Evolutionary conservation across 257 asterid genomes (phyloP), one percentile per base, ranked within the genome.

Genomic region (Apocynum venetum): DNA sequence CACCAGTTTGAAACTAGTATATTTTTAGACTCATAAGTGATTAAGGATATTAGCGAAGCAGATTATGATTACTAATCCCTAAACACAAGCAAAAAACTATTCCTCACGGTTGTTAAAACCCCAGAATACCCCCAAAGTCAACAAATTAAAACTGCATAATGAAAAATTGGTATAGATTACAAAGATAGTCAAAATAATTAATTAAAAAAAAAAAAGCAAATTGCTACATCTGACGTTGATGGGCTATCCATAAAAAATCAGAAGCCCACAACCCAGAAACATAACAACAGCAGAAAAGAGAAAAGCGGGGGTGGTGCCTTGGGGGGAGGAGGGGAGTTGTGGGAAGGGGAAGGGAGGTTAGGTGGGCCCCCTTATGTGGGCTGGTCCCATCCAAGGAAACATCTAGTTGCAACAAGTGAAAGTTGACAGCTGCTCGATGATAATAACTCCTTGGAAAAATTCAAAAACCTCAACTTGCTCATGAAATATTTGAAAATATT

Each of bases 381-480:
- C 36, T 61, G 70, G 74, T 25, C 78, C 82, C 74, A 79, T 52
- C 59, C 68, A 79, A 40, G 60, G 60, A 49, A 43, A 48, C 81
- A 47, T 72, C 67, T 48, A 48, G 77, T 61, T 60, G 77, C 71
- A 67, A n/a, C 66, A 20, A 69, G 41, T 41, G 59, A 53, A 20
- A 2, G 25, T 63, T 78, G 81, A 71, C 72, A 71, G 81, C 81
- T 77, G 43, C 8, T 46, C 44, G 44, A 17, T 68, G 40, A 77
- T 35, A 31, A 25, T 2, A 71, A 72, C 15, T 25, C 31, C 31
- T 25, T 25, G 31, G 31, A 25, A 25, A 25, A 25, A 25, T 25
- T 25, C 31, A 25, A 25, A 25, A 25, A 25, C 31, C 31, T 25
- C 31, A 25, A 25, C 31, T 25, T 25, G 31, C 31, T 25, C 31